Base-by-base conservation (phyloP, 495 filamentous ascomycete species). In the Podospora sp. region DNA sequence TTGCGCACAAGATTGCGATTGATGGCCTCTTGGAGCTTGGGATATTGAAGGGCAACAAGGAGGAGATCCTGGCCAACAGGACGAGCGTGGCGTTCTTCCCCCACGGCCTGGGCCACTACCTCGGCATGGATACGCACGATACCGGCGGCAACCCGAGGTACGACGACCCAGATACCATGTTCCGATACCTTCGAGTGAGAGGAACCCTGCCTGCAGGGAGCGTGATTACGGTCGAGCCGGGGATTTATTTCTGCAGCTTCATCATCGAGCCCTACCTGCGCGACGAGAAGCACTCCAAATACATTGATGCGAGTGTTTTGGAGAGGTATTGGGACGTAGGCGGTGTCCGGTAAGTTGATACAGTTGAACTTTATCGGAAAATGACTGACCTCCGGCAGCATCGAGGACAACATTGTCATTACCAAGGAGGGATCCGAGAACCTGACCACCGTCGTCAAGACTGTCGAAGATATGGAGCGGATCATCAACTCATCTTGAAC, bases 121-220 rank as follows among this genome's bases (percentile, higher is more conserved):
- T 97, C 9, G 94, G 94, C 59, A 91, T 97, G 90, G 94, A 97
- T 77, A 96, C 92, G 7, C 94, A 97, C 79, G 94, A 97, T 73
- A 91, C 89, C 0, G 94, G 93, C 65, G 94, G 93, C 21, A 87
- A 95, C 75, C 85, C 93, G 1, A 91, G 97, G 75, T 96, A 97
- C 69, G 81, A 81, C 50, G 96, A 98, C 72, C 79, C 82, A 69
- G 94, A 99, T 77, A 76, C 86, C 51, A 90, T 97, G 86, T 97
- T 95, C 76, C 83, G 83, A 25, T 97, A 96, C 69, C 79, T 99
- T 51, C 84, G 95, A 57, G 89, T 97, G n/a, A 79, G 95, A 52
- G 90, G 92, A 12, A 83, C 76, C 22, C 70, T 97, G 58, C 91
- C 92, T 16, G 90, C 87, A 1, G 89, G 90, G 24, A 88, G 88